A percentile compares a stretch with the other conserved stretches of the same genome.
These are phyloP conservation scores for Rhodamnia rubescens DNA, from an alignment of 345 rosid genomes.

Conservation along the genomic window DNA sequence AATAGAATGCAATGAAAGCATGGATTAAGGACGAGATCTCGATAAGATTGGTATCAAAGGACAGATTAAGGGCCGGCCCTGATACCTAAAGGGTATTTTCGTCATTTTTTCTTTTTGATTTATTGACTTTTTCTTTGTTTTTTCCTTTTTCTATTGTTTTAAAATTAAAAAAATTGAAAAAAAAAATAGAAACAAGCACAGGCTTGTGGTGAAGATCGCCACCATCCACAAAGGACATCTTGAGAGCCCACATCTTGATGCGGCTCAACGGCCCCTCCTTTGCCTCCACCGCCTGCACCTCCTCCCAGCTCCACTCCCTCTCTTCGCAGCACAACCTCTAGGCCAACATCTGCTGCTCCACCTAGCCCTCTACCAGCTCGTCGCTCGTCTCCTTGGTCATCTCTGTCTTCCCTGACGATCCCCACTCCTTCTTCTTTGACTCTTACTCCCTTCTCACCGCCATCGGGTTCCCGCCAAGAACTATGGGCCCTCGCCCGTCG, in stretches of 20 bases:
- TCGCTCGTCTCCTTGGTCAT: slow-evolving; percentile 22
- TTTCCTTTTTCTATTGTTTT: no score
- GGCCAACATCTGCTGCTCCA: slow-evolving; percentile 33
- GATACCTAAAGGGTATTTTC: no score
- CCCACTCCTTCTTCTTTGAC: slow-evolving; percentile 64
- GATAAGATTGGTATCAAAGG: no score
- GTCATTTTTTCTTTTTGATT: no score
- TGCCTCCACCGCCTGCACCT: slow-evolving; percentile 44
- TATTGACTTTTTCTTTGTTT: no score
- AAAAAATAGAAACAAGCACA: no score
- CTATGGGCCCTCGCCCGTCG: neutral
- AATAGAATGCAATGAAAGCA: no score
- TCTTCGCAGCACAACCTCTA: slow-evolving; percentile 8
- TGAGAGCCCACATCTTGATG: slow-evolving; percentile 45
- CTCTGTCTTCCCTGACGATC: slow-evolving; percentile 29
- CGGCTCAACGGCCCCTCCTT: slow-evolving; percentile 62
- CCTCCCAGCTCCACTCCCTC: slow-evolving; percentile 38
- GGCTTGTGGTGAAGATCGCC: slow-evolving; percentile 5
- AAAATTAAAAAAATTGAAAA: no score
- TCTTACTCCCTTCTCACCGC: slow-evolving; percentile 21
- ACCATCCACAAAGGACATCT: slow-evolving; percentile 41
- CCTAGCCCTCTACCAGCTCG: slow-evolving; percentile 62
- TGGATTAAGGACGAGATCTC: no score
- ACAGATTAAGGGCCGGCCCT: no score
- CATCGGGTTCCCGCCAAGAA: neutral